Evolutionary conservation across 2,329 filamentous ascomycete species (phyloP).

Genomic region (Hypoxylon sp.): DNA sequence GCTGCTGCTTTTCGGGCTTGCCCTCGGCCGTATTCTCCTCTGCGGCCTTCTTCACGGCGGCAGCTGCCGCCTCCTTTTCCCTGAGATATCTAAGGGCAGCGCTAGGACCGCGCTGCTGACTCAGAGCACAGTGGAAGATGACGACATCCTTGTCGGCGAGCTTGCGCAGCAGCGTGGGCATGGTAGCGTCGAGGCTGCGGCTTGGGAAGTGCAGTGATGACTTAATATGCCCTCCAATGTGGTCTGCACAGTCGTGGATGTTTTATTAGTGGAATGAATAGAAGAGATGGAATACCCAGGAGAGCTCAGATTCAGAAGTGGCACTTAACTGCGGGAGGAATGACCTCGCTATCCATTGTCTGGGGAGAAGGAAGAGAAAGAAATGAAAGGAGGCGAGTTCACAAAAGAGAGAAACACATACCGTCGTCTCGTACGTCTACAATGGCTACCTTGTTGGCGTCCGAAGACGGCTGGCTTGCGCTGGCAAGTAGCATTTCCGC

Average conservation of each 20-base stretch:
- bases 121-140: constrained; percentile 94
- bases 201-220: constrained; percentile 82
- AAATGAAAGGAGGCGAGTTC: background rate
- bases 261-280: background rate
- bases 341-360: too few relatives aligned
- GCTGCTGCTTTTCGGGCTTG: constrained; percentile 64
- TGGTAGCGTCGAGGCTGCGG: constrained; percentile 76
- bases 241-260: constrained; percentile 66
- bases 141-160: constrained; percentile 84
- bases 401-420: constrained; percentile 53
- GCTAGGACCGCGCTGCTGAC: constrained; percentile 88
- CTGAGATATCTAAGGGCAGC: constrained; percentile 85
- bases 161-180: constrained; percentile 85
- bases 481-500: constrained; percentile 71
- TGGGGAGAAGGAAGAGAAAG: too few relatives aligned
- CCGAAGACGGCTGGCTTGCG: constrained; percentile 50
- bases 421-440: constrained; percentile 91
- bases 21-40: constrained; percentile 47
- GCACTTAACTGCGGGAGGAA: too few relatives aligned
- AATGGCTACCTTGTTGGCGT: constrained; percentile 71
- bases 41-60: constrained; percentile 41
- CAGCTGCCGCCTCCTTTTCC: constrained; percentile 67
- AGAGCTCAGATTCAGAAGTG: too few relatives aligned
- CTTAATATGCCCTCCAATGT: constrained; percentile 90
- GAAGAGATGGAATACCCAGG: too few relatives aligned